A percentile compares a stretch with the other conserved stretches of the same genome.
Conservation (phyloP, 2,329 filamentous ascomycete species). For the Whalleya microplaca region DNA sequence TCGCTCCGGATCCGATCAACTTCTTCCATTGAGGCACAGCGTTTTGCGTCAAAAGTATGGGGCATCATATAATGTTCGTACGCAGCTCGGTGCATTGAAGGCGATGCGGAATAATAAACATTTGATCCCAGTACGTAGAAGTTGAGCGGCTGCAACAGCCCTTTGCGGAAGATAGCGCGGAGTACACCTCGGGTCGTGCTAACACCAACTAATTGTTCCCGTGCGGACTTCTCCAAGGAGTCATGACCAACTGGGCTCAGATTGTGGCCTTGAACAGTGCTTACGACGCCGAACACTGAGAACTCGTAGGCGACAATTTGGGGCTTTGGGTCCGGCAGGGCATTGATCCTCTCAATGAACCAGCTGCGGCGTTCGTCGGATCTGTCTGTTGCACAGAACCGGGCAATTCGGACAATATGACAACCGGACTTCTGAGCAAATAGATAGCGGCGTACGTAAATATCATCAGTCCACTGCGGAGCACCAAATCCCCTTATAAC, state of each 20-base stretch:
- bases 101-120: constrained; percentile 71
- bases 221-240: constrained; percentile 43
- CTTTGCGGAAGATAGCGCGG: constrained; percentile 62
- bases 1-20: constrained; percentile 62
- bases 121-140: constrained; percentile 72
- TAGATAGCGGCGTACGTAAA: constrained; percentile 57
- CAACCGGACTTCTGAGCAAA: constrained; percentile 60
- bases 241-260: constrained; percentile 58
- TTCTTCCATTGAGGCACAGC: constrained; percentile 63
- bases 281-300: constrained; percentile 47
- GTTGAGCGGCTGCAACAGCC: constrained; percentile 65
- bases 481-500: constrained; percentile 49
- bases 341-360: constrained; percentile 53
- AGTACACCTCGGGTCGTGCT: constrained; percentile 62
- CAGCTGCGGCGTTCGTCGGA: constrained; percentile 51
- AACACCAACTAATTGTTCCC: constrained; percentile 49
- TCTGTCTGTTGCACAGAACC: constrained; percentile 61
- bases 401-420: constrained; percentile 63
- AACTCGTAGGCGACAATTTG: constrained; percentile 54
- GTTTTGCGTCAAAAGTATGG: constrained; percentile 64
- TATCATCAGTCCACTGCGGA: constrained; percentile 58
- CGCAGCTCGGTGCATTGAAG: constrained; percentile 73
- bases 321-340: constrained; percentile 50
- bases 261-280: constrained; percentile 48
- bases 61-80: constrained; percentile 69